phyloP scores from a whole-genome alignment of 2,329 filamentous ascomycete genomes.

The Xylariaceae sp. region DNA sequence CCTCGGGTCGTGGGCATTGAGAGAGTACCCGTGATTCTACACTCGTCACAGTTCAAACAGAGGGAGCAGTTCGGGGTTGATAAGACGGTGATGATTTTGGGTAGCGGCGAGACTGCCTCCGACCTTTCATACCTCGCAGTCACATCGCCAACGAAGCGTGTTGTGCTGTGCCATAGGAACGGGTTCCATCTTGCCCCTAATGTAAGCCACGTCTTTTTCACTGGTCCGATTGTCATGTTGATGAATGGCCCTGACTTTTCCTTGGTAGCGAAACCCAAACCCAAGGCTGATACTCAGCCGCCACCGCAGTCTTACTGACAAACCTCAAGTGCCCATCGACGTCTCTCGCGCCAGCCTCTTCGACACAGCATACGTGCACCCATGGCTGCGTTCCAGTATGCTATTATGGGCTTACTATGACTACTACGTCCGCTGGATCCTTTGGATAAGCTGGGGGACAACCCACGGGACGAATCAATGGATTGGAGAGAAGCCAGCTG shows the following conservation, averaged over 20 bases:
- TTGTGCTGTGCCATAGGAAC: constrained; percentile 40
- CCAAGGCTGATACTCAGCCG: constrained; percentile 18
- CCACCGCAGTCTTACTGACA: constrained; percentile 12
- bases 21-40: constrained; percentile 31
- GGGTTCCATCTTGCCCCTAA: constrained; percentile 44
- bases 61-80: constrained; percentile 36
- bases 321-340: constrained; percentile 42
- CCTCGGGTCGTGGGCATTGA: constrained; percentile 36
- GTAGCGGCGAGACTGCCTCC: constrained; percentile 42
- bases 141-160: constrained; percentile 36
- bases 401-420: constrained; percentile 44
- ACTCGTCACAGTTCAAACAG: constrained; percentile 40
- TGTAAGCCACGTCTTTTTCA: constrained; percentile 17
- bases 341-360: constrained; percentile 44
- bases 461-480: constrained; percentile 43
- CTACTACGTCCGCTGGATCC: constrained; percentile 38
- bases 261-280: constrained; percentile 25
- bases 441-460: constrained; percentile 41
- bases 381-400: constrained; percentile 36
- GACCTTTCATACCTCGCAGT: constrained; percentile 41
- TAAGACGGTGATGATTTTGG: constrained; percentile 38
- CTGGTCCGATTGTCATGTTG: neutral
- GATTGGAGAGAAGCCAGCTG: constrained; percentile 38
- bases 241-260: no score
- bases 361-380: constrained; percentile 48